Evolutionary conservation across 2,329 filamentous ascomycete genomes (phyloP).

Genomic region (Leptographium galeiforme): DNA sequence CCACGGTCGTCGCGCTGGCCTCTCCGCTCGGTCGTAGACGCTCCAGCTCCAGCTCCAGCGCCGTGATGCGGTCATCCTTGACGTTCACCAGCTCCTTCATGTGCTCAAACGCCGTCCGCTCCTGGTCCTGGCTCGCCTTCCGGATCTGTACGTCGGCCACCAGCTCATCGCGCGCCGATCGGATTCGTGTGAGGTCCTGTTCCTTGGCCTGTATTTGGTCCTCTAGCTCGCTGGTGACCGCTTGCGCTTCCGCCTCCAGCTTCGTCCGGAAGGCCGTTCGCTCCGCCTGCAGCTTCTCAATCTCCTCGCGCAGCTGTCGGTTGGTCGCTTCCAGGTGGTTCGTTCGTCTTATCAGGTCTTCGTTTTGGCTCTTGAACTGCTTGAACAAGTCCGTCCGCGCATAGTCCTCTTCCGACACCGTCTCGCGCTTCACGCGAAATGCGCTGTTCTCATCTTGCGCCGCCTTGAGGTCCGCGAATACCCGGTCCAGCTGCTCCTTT

Average conservation of each 20-base stretch:
- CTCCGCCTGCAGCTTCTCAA: slow-evolving; percentile 73
- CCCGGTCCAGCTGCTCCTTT: slow-evolving; percentile 72
- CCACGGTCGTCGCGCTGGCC: slow-evolving; percentile 28
- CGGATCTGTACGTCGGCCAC: slow-evolving; percentile 68
- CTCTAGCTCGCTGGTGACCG: slow-evolving; percentile 63
- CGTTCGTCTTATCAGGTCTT: slow-evolving; percentile 81
- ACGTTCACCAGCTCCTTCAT: slow-evolving; percentile 69
- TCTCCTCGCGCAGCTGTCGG: slow-evolving; percentile 69
- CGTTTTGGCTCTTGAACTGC: slow-evolving; percentile 74
- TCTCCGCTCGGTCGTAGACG: slow-evolving; percentile 45
- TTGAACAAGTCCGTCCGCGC: slow-evolving; percentile 89
- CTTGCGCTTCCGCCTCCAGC: slow-evolving; percentile 67
- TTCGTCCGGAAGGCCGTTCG: slow-evolving; percentile 68
- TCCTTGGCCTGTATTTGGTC: slow-evolving; percentile 69
- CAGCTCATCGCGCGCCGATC: slow-evolving; percentile 73
- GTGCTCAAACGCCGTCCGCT: slow-evolving; percentile 54
- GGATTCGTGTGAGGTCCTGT: slow-evolving; percentile 72
- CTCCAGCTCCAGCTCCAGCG: slow-evolving; percentile 71
- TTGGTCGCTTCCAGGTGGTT: slow-evolving; percentile 88
- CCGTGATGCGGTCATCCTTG: slow-evolving; percentile 65
- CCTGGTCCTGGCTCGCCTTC: slow-evolving; percentile 67
- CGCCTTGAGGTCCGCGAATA: slow-evolving; percentile 62
- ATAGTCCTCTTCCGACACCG: slow-evolving; percentile 82
- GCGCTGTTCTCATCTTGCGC: slow-evolving; percentile 68
- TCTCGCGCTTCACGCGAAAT: slow-evolving; percentile 53